A percentile compares a stretch with the other conserved stretches of the same genome.
These are phyloP conservation scores for Phytopythium kandeliae DNA, from an alignment of 352 stramenopile species.

Conservation along the genomic window DNA sequence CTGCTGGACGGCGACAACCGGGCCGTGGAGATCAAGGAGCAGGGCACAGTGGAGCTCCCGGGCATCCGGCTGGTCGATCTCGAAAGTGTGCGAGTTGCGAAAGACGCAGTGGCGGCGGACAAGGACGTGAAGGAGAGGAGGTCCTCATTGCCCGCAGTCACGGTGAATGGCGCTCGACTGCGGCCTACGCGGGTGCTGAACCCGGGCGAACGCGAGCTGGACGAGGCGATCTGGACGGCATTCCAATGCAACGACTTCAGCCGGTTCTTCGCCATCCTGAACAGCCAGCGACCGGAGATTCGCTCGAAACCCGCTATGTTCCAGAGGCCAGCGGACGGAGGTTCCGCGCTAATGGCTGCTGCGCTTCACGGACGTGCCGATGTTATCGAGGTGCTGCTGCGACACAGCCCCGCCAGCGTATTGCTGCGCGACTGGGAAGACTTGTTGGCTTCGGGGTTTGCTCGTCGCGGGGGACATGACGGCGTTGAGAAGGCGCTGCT, in stretches of 20 bases:
- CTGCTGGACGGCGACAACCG: conserved; percentile 11
- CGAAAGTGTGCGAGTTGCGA: conserved; percentile 18
- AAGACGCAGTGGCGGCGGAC: neutral
- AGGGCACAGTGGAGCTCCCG: conserved; percentile 47
- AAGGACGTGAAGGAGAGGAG: neutral
- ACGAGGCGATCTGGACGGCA: conserved; percentile 74
- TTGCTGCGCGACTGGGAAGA: conserved; percentile 62
- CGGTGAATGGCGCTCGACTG: conserved; percentile 49
- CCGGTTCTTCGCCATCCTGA: conserved; percentile 64
- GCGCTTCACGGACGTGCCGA: conserved; percentile 68
- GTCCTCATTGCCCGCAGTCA: conserved; percentile 12
- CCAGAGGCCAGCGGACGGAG: conserved; percentile 70
- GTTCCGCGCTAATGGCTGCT: conserved; percentile 70
- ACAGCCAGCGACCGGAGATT: conserved; percentile 34
- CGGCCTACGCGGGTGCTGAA: conserved; percentile 70
- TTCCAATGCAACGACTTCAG: conserved; percentile 80
- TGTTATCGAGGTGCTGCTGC: conserved; percentile 69
- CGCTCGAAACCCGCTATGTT: conserved; percentile 40
- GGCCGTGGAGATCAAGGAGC: conserved; percentile 49
- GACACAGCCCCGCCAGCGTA: conserved; percentile 38
- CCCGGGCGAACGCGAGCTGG: conserved; percentile 64
- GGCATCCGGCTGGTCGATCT: conserved; percentile 68
- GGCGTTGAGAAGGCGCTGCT: conserved; percentile 58
- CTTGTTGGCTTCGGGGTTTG: conserved; percentile 49
- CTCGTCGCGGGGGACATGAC: conserved; percentile 38